Evolutionary conservation across 805 yeast species (phyloP).

Genomic region (Ogataea populi-albae): DNA sequence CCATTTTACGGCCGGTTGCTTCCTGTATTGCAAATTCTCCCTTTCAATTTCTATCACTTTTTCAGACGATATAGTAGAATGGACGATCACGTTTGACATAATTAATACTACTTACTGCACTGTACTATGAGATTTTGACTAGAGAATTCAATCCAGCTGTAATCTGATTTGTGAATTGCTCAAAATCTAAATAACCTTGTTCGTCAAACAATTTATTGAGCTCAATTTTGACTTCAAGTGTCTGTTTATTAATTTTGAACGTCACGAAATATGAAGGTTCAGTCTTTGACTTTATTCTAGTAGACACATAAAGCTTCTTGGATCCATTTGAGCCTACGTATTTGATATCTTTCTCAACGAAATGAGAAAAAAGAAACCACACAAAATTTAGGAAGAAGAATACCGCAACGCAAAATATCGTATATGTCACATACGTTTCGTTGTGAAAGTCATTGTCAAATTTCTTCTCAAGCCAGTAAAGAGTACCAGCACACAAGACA

Average conservation of each 20-base stretch:
- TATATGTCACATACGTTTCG: constrained; percentile 32
- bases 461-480: constrained; percentile 50
- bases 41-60: constrained; percentile 36
- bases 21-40: constrained; percentile 42
- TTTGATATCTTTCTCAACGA: constrained; percentile 42
- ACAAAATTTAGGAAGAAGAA: constrained; percentile 38
- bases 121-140: constrained; percentile 22
- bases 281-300: constrained; percentile 35
- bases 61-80: constrained; percentile 28
- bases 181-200: constrained; percentile 42
- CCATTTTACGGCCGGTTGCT: constrained; percentile 49
- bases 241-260: constrained; percentile 28
- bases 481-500: constrained; percentile 43
- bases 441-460: constrained; percentile 41
- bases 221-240: constrained; percentile 26
- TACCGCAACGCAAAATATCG: constrained; percentile 34
- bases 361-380: constrained; percentile 34
- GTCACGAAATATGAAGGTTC: constrained; percentile 44
- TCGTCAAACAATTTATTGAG: constrained; percentile 45
- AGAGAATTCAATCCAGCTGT: constrained; percentile 12
- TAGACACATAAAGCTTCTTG: constrained; percentile 37
- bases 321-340: constrained; percentile 42
- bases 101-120: constrained; percentile 1
- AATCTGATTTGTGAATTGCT: constrained; percentile 32
- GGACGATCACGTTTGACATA: constrained; percentile 24